Base-by-base conservation (phyloP, 306 rosid genomes). In the Dalbergia cochinchinensis region DNA sequence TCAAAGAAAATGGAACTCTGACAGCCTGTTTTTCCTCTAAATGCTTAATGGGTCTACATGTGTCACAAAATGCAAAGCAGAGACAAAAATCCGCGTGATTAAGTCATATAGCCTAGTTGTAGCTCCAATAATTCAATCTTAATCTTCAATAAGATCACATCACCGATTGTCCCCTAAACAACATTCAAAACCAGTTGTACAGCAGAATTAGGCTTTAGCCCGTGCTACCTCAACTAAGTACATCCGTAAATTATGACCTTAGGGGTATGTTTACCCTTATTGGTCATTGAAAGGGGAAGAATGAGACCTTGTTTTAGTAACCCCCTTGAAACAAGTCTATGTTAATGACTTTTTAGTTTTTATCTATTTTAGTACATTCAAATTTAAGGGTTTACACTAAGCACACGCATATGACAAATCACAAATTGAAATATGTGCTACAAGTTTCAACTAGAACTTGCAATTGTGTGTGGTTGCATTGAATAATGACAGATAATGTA, bases 41-140 rank as follows among this genome's bases (percentile, higher is more conserved):
- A 67, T 10, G 7, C 16, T 55, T 9, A 8, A 48, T 66, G 68
- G 71, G 37, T 58, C 7, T 47, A 48, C 26, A 45, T 61, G 63
- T 78, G 69, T 45, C 70, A 13, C 31, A 13, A 11, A 39, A 69
- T 33, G 70, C 22, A 78, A 78, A n/a, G 22, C 59, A 69, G 44
- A 50, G 77, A 47, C 55, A 50, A 70, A 58, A 61, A 61, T 11
- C 6, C 14, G 35, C 20, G 83, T 51, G 78, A 13, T 18, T 79
- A 70, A 79, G 78, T 70, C 77, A 59, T 48, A 47, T 48, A 47
- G 34, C 39, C 54, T 60, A 70, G 22, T 20, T 71, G 16, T 79
- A 78, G 57, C 55, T 48, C 65, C 65, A 71, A 80, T 53, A 80
- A 71, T 80, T 80, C 84, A 73, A 53, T 1, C 16, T 63, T 39